Percentiles rank a stretch among this genome's conserved stretches.
Evolutionary conservation across 331 rosid species (phyloP).

Genomic region (Arachis monticola): DNA sequence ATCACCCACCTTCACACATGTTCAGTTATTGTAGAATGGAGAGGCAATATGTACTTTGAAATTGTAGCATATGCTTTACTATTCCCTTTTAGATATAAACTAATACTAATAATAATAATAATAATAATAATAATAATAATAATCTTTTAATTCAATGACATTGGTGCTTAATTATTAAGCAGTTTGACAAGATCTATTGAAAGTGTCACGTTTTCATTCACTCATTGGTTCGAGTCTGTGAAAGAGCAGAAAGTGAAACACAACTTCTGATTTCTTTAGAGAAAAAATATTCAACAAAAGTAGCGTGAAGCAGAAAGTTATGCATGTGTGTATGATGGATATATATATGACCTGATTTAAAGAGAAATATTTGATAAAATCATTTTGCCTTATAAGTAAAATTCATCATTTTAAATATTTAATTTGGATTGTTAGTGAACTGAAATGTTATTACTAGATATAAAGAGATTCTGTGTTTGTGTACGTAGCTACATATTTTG

Average conservation of each 20-base stretch:
- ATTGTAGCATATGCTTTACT: slow-evolving; percentile 21
- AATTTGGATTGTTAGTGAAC: too few species aligned
- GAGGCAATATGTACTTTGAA: slow-evolving; percentile 1
- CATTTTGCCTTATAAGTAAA: too few species aligned
- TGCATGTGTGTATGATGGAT: slow-evolving; percentile 2
- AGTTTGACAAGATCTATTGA: slow-evolving; percentile 21
- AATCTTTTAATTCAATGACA: too few species aligned
- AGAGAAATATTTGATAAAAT: too few species aligned
- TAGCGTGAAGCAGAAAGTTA: not conserved
- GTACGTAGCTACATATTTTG: too few species aligned
- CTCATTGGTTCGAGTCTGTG: slow-evolving; percentile 19
- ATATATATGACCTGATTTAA: not conserved
- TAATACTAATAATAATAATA: not conserved
- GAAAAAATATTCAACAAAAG: not conserved
- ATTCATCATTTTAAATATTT: too few species aligned
- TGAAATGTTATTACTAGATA: too few species aligned
- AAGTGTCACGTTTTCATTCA: slow-evolving; percentile 27
- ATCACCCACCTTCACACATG: too few species aligned
- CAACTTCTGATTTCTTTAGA: not conserved
- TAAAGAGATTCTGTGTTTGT: too few species aligned
- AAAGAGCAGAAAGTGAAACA: slow-evolving; percentile 30
- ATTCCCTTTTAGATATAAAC: not conserved
- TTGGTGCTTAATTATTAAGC: slow-evolving; percentile 11
- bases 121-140: too few species aligned
- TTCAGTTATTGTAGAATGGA: not conserved